Evolutionary conservation across 1,139 yeast species (phyloP), one percentile per base, ranked within the genome.

Genomic region (Magnusiomyces magnusii): DNA sequence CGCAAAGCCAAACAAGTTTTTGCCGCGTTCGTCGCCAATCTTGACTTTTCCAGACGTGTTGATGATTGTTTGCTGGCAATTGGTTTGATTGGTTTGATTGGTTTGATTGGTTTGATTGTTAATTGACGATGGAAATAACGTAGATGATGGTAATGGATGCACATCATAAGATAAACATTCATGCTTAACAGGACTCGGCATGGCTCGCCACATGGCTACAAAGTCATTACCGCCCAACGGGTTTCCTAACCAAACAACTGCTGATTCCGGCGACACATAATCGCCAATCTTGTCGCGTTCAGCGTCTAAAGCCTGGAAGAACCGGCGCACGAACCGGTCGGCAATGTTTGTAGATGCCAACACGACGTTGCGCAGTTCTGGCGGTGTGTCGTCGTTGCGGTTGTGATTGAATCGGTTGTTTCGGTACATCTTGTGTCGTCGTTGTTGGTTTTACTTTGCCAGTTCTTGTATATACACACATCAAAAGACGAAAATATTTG

Each of bases 211-310:
- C 71, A 72, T 69, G 47, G 67, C 67, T 47, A 65, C 47, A 51
- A 74, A 72, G 31, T 71, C 74, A 5, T 65, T 62, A n/a, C 76
- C 76, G 21, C 67, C 73, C 19, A 73, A 63, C n/a, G 76, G 76
- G 24, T 68, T 69, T 21, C 76, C 76, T 61, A 73, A 71, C n/a
- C n/a, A n/a, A n/a, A n/a, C n/a, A n/a, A n/a, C n/a, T n/a, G n/a
- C n/a, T n/a, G n/a, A n/a, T n/a, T n/a, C n/a, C n/a, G n/a, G n/a
- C n/a, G n/a, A n/a, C n/a, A n/a, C n/a, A n/a, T n/a, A n/a, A n/a
- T 31, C n/a, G 7, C 17, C 25, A 3, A 51, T 19, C n/a, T 31
- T 31, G 3, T 23, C 27, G 2, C 42, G 27, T 2, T 31, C 15
- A 31, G 53, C 15, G 23, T 51, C 53, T 2, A 51, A 27, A 2